Conservation (phyloP, 1,139 yeast genomes). For the Protomyces arabidopsidicola region DNA sequence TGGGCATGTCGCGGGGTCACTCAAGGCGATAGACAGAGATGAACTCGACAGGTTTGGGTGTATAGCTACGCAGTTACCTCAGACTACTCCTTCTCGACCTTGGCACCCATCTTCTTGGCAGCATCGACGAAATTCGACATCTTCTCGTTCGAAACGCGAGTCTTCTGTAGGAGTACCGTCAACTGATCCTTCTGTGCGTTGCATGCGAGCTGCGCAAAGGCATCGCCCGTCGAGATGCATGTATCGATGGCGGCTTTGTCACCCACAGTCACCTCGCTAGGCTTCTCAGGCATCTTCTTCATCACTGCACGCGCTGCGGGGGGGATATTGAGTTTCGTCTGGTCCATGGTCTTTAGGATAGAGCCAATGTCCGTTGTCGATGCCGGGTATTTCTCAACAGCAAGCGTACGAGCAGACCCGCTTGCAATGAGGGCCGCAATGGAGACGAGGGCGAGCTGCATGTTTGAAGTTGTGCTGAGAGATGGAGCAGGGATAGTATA, state of each 20-base stretch:
- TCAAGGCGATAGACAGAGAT: too few relatives aligned
- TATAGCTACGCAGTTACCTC: too few relatives aligned
- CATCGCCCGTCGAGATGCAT: conserved; percentile 7
- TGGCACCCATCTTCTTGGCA: conserved; percentile 16
- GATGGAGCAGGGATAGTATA: too few relatives aligned
- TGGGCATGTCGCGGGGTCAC: too few relatives aligned
- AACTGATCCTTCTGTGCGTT: conserved; percentile 20
- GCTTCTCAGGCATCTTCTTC: conserved; percentile 22
- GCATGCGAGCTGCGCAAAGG: conserved; percentile 9
- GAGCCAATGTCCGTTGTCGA: conserved; percentile 16
- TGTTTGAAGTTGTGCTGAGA: not conserved
- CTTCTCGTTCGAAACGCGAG: conserved; percentile 11
- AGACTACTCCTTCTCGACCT: not conserved
- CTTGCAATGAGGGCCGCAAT: not conserved
- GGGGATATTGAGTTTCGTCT: conserved; percentile 13
- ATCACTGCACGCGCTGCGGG: conserved; percentile 22
- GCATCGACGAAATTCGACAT: conserved; percentile 12
- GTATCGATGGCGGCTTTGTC: conserved; percentile 19
- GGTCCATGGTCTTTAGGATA: conserved; percentile 22
- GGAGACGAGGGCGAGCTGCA: not conserved
- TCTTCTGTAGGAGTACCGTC: conserved; percentile 16
- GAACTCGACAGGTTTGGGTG: too few relatives aligned
- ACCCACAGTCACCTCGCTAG: conserved; percentile 9
- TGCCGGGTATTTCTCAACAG: not conserved
- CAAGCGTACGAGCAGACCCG: not conserved